Conservation (phyloP, 2,329 filamentous ascomycete genomes). For the Fusarium multiceps region DNA sequence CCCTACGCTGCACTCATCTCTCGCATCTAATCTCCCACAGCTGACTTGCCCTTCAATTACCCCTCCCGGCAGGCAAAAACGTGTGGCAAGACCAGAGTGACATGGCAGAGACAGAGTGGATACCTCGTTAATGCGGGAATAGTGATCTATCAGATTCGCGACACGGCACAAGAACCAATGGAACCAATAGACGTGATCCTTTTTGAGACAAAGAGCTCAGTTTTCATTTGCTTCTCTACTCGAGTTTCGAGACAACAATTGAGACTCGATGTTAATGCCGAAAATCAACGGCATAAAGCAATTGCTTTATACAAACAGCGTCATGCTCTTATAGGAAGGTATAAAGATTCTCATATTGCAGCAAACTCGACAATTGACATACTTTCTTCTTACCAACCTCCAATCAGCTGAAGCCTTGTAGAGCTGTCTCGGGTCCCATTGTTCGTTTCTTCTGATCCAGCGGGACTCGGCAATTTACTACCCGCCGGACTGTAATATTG, state of each 20-base stretch:
- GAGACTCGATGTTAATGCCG: not conserved
- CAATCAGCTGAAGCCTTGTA: not conserved
- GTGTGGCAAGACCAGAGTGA: not conserved
- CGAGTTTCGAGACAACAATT: not conserved
- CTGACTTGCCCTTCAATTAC: not conserved
- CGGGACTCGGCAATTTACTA: not conserved
- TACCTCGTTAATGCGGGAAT: not conserved
- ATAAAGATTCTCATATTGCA: not conserved
- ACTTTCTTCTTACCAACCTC: not conserved
- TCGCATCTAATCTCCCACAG: not conserved
- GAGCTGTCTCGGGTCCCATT: not conserved
- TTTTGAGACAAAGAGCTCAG: not conserved
- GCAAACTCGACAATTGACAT: not conserved
- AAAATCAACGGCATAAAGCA: not conserved
- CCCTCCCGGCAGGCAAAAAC: not conserved
- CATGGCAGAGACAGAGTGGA: not conserved
- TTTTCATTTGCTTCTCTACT: not conserved
- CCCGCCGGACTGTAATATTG: not conserved
- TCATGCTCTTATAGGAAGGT: not conserved
- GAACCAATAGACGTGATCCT: too few relatives aligned
- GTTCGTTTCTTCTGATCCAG: not conserved
- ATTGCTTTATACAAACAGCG: not conserved
- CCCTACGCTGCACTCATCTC: not conserved
- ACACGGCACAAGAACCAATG: not conserved
- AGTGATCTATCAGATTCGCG: slow-evolving; percentile 1